Evolutionary conservation across 1,284 basidiomycete species (phyloP).

Genomic region (Trichosporon asahii): DNA sequence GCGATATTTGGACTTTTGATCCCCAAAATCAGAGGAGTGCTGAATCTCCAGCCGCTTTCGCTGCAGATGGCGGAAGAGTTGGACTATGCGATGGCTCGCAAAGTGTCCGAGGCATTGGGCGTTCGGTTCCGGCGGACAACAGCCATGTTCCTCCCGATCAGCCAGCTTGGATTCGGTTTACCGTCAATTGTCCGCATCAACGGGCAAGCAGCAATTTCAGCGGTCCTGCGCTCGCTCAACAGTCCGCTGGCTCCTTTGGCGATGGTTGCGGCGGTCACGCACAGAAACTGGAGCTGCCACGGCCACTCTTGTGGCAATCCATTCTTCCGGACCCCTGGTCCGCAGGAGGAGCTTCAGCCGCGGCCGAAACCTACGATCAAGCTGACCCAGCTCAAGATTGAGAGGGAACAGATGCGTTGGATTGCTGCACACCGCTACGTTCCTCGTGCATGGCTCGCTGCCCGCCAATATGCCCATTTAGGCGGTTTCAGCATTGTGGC

Average conservation of each 20-base stretch:
- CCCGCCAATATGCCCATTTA: too few species aligned
- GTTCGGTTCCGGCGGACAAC: background rate
- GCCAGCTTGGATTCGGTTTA: background rate
- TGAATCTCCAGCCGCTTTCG: background rate
- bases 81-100: background rate
- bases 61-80: background rate
- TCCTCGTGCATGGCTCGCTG: too few species aligned
- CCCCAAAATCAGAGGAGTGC: background rate
- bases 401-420: too few species aligned
- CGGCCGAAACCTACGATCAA: too few species aligned
- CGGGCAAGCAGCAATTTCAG: background rate
- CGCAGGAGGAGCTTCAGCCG: too few species aligned
- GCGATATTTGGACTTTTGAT: background rate
- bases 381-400: too few species aligned
- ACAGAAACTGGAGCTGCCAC: background rate
- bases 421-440: too few species aligned
- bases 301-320: background rate
- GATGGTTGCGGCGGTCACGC: background rate
- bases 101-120: background rate
- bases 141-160: background rate
- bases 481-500: too few species aligned
- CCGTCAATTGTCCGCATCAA: background rate
- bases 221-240: background rate
- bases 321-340: too few species aligned
- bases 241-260: background rate